Evolutionary conservation across 1,139 yeast genomes (phyloP).

Genomic region (Geotrichum australiense): DNA sequence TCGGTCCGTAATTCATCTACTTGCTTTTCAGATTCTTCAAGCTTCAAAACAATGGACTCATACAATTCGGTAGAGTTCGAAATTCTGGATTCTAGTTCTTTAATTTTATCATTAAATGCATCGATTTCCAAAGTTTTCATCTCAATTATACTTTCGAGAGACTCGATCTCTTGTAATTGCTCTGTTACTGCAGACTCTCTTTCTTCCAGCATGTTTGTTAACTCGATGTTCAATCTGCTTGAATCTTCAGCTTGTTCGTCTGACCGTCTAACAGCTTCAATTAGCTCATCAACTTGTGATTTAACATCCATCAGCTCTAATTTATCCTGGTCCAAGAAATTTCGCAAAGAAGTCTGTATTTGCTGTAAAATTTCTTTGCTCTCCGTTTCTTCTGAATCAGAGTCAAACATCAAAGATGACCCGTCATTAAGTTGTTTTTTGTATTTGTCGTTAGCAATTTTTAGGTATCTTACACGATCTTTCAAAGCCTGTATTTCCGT

Average conservation of each 20-base stretch:
- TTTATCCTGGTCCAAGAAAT: neutral
- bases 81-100: neutral
- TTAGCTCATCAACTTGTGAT: conserved; percentile 5
- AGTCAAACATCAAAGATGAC: neutral
- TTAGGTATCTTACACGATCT: conserved; percentile 11
- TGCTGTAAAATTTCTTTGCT: conserved; percentile 8
- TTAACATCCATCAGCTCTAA: neutral
- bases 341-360: neutral
- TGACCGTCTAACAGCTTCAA: conserved; percentile 11
- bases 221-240: conserved; percentile 6
- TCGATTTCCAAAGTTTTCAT: neutral
- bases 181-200: neutral
- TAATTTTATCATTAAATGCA: neutral
- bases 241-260: conserved; percentile 15
- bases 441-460: neutral
- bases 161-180: too few species aligned
- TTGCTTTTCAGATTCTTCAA: neutral
- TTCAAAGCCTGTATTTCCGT: conserved; percentile 12
- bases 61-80: too few species aligned
- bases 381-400: neutral
- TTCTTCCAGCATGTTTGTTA: conserved; percentile 11
- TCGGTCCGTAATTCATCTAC: neutral
- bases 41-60: neutral
- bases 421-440: too few species aligned
- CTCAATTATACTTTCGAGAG: too few species aligned